A percentile compares a stretch with the other conserved stretches of the same genome.
Evolutionary conservation across 805 yeast genomes (phyloP).

Genomic region (Candida odintsovae): DNA sequence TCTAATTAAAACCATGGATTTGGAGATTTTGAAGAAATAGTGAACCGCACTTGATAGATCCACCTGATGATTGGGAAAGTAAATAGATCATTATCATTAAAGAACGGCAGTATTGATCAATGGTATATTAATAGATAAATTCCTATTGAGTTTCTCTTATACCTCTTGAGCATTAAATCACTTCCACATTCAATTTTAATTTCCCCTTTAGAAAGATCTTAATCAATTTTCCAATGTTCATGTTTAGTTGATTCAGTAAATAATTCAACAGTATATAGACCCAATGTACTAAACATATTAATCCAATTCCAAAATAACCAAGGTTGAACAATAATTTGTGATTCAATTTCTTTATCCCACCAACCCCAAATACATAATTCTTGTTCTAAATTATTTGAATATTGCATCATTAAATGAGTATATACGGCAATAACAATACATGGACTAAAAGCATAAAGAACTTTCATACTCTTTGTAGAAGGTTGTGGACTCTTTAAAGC

Average conservation of each 20-base stretch:
- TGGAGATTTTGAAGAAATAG: too few relatives aligned
- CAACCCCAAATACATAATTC: conserved; percentile 58
- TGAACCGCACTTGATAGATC: too few relatives aligned
- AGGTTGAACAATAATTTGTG: conserved; percentile 44
- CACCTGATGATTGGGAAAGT: too few relatives aligned
- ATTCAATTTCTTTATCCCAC: conserved; percentile 27
- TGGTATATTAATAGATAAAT: too few relatives aligned
- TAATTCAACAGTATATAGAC: conserved; percentile 77
- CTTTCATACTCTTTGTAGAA: conserved; percentile 32
- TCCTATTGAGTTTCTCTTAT: too few relatives aligned
- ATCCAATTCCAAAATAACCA: conserved; percentile 98
- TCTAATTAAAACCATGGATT: too few relatives aligned
- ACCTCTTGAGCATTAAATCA: too few relatives aligned
- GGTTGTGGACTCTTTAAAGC: conserved; percentile 41
- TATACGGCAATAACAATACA: conserved; percentile 92
- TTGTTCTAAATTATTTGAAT: conserved; percentile 61
- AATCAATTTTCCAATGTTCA: conserved; percentile 21
- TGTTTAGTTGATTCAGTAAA: conserved; percentile 29
- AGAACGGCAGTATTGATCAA: too few relatives aligned
- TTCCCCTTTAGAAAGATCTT: too few relatives aligned
- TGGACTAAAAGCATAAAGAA: conserved; percentile 86
- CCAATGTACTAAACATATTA: conserved; percentile 73
- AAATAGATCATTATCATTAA: too few relatives aligned
- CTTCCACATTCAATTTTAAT: too few relatives aligned
- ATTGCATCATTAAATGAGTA: conserved; percentile 85